Conservation (phyloP, 2,329 filamentous ascomycete genomes). For the Dendrostoma leiphaemia region DNA sequence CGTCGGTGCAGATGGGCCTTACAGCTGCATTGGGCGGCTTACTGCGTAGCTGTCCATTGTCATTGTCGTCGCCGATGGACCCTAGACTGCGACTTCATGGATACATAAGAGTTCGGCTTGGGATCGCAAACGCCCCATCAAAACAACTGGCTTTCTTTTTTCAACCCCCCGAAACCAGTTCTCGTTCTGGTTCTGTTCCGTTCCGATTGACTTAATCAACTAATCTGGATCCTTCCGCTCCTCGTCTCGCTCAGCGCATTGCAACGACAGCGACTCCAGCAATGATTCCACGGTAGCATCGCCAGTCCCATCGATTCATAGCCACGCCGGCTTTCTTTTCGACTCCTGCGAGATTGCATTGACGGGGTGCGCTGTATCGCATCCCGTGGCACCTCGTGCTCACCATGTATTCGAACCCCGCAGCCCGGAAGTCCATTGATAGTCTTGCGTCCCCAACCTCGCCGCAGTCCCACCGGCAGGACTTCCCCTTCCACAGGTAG, state of each 20-base stretch:
- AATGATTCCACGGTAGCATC: constrained; percentile 50
- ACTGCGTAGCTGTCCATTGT: constrained; percentile 18
- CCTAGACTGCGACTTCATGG: not conserved
- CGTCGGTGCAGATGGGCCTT: constrained; percentile 7
- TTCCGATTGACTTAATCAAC: not conserved
- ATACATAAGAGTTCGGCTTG: not conserved
- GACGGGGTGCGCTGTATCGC: constrained; percentile 4
- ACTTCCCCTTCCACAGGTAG: constrained; percentile 61
- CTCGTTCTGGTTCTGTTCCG: not conserved
- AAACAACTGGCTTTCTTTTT: not conserved
- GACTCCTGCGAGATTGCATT: constrained; percentile 4
- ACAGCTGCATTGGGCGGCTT: not conserved
- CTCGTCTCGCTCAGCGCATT: constrained; percentile 4
- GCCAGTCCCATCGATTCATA: constrained; percentile 11
- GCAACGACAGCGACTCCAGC: constrained; percentile 28
- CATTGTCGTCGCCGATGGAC: constrained; percentile 2
- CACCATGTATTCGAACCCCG: constrained; percentile 59
- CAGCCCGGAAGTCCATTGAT: constrained; percentile 64
- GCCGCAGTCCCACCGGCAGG: constrained; percentile 47
- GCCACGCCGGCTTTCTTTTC: constrained; percentile 12
- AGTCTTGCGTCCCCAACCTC: constrained; percentile 54
- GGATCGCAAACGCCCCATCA: not conserved
- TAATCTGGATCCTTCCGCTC: not conserved
- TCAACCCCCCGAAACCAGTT: not conserved
- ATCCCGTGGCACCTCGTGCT: not conserved